A percentile compares a stretch with the other conserved stretches of the same genome.
phyloP scores from a whole-genome alignment of 1,284 basidiomycete species.

The Neotropicomus parvogracilis region DNA sequence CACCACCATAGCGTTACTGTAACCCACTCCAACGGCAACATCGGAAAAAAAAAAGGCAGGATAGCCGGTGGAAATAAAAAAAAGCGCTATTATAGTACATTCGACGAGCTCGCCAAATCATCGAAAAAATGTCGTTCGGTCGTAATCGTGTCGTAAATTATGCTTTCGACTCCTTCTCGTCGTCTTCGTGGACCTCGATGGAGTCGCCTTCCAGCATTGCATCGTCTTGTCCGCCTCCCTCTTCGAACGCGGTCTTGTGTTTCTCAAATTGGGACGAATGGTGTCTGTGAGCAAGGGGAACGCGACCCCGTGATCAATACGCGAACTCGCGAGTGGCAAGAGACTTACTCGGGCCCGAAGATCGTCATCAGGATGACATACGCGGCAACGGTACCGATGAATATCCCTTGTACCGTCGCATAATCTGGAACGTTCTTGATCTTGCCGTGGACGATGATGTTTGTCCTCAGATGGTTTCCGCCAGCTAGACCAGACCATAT shows the following conservation, averaged over 20 bases:
- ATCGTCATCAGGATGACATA: slow-evolving; percentile 69
- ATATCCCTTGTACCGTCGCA: slow-evolving; percentile 81
- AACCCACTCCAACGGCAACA: too few relatives aligned
- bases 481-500: slow-evolving; percentile 42
- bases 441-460: slow-evolving; percentile 45
- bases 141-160: slow-evolving; percentile 3
- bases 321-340: background rate
- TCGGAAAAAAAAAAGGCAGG: background rate
- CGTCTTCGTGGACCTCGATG: slow-evolving; percentile 13
- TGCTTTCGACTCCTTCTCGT: slow-evolving; percentile 20
- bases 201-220: slow-evolving; percentile 21
- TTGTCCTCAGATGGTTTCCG: slow-evolving; percentile 54
- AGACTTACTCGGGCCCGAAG: slow-evolving; percentile 68
- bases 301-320: background rate
- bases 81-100: background rate
- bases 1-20: too few relatives aligned
- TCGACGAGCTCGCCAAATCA: background rate
- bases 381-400: slow-evolving; percentile 74
- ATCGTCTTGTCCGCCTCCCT: slow-evolving; percentile 61
- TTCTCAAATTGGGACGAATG: slow-evolving; percentile 83
- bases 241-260: slow-evolving; percentile 74
- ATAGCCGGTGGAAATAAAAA: background rate
- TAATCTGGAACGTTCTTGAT: slow-evolving; percentile 65
- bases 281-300: slow-evolving; percentile 42
- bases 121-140: background rate